Evolutionary conservation across 177 flowering plant species (phyloP), one percentile per base, ranked within the genome.

Genomic region (Vitis hybrid): DNA sequence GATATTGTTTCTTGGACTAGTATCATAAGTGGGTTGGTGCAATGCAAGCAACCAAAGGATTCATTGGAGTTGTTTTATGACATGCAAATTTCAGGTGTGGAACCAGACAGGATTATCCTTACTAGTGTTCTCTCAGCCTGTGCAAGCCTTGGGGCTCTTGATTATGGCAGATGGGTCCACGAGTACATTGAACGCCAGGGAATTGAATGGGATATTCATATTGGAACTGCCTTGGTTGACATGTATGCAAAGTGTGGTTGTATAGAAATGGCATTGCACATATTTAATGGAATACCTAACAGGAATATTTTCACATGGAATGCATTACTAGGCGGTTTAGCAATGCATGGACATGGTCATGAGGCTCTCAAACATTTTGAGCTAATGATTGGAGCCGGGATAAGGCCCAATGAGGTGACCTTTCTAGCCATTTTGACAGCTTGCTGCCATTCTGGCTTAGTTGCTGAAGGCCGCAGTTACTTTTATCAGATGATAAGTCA

Each of bases 241-340:
- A 87, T 88, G 90, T 85, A 85, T 75, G 82, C 89, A 6, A 88
- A 87, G 60, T 88, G 88, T 71, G 92, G 90, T 5, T 80, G 79
- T 60, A 74, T 85, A 55, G 86, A 85, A 13, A 79, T 73, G 78
- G 85, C 87, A 50, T 18, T 79, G 64, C 19, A 61, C 19, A 71
- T 69, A 52, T 88, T 87, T 64, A 40, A 71, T 52, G 68, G 56
- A 51, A 64, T 80, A 72, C 64, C 59, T 12, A 67, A 40, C 27
- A 75, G 64, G 69, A 84, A 82, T 57, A 66, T 85, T 12, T 74
- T 52, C 65, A 73, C 84, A 11, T 85, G 88, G 88, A 87, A 88
- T 77, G 85, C 85, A 4, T 61, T 84, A 68, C 49, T 86, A 40
- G 81, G 84, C 52, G 90, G 88, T 57, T 66, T 86, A 58, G 92